phyloP scores from a whole-genome alignment of 257 asterid genomes.

The Plantago elongata region DNA sequence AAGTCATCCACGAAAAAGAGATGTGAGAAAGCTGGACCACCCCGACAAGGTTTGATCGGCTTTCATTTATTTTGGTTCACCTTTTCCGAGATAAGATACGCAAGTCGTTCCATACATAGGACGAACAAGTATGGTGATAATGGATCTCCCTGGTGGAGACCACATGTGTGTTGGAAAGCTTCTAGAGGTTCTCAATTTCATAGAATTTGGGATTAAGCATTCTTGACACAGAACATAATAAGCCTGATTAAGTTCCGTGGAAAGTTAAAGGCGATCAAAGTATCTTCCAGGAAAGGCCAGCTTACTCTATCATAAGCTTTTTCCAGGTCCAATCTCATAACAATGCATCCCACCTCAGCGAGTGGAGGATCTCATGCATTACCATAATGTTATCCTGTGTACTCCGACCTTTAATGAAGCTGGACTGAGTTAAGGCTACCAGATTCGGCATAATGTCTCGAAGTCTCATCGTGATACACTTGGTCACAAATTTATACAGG shows the following conservation, averaged over 20 bases:
- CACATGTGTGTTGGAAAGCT: background rate
- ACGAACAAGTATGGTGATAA: background rate
- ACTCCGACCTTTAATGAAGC: background rate
- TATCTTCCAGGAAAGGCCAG: background rate
- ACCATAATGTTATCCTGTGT: too few species aligned
- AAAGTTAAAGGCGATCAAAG: background rate
- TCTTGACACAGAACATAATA: background rate
- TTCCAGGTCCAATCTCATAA: too few species aligned
- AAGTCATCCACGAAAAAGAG: too few species aligned
- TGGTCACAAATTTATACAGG: background rate
- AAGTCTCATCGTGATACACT: background rate
- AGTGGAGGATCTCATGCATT: too few species aligned
- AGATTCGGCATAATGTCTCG: too few species aligned
- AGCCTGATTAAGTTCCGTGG: background rate
- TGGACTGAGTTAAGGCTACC: too few species aligned
- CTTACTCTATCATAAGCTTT: too few species aligned
- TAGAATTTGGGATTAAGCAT: too few species aligned
- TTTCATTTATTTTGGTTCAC: background rate
- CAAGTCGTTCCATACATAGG: background rate
- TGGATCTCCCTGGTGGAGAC: too few species aligned
- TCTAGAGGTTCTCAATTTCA: too few species aligned
- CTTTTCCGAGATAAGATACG: background rate
- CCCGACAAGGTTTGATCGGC: background rate
- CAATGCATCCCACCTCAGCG: too few species aligned
- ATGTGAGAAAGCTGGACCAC: too few species aligned